Base-by-base conservation (phyloP, 495 filamentous ascomycete species). In the Endocarpon pusillum region DNA sequence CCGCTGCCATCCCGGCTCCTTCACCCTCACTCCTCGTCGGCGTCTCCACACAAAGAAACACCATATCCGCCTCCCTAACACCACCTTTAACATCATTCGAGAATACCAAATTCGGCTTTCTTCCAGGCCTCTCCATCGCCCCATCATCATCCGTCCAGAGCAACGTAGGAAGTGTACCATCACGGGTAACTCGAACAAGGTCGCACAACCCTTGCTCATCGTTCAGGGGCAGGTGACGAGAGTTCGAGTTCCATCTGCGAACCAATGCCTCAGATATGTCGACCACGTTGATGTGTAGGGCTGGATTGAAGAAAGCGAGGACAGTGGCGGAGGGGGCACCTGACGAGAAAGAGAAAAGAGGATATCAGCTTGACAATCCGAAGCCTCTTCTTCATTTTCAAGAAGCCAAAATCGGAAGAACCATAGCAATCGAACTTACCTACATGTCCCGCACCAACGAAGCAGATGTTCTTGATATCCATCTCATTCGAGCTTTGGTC, bases 31-130 rank as follows among this genome's bases (percentile, higher is more conserved):
- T 64, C 51, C 86, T 86, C 3, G 81, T 85, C 4, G 81, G 81
- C 0, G 81, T 91, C 46, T 84, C 81, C 22, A 91, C 82, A 4
- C 75, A 69, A 34, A 87, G 69, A 38, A 91, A 70, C 39, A 87
- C 66, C 23, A 87, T 59, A 42, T 87, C 80, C 1, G 82, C 79
- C 22, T 72, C 64, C 7, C 53, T 49, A 20, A 91, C 76, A 11
- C 58, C 62, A 19, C 51, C 55, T 17, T 61, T 63, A 3, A 81
- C 58, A 24, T 79, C 61, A 18, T 67, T 74, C 3, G 79, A 74
- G 54, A 91, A 91, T 42, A 76, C 64, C 15, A 91, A 53, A 47
- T 81, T 87, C 21, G 45, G 45, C 4, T 35, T 22, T 69, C 67
- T 35, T 58, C 42, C 3, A 74, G 55, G 7, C 67, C 76, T 11